A percentile compares a stretch with the other conserved stretches of the same genome.
Conservation (phyloP, 306 rosid genomes). For the Pyrus communis region DNA sequence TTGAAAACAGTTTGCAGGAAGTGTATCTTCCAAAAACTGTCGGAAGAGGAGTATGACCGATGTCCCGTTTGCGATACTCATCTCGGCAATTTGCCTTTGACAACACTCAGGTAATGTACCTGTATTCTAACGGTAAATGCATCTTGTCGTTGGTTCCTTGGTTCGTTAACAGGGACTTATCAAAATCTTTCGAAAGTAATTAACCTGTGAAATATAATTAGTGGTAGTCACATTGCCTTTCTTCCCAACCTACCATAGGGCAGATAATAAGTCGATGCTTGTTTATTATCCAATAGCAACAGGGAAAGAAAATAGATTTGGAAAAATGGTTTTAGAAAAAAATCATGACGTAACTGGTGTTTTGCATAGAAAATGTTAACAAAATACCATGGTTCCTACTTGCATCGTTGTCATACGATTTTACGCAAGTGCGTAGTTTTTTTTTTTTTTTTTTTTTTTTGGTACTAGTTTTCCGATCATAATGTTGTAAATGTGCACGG, state of each 20-base stretch:
- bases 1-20: conserved; percentile 82
- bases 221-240: too few relatives aligned
- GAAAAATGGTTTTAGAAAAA: not conserved
- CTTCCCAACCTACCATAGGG: too few relatives aligned
- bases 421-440: not conserved
- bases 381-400: not conserved
- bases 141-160: too few relatives aligned
- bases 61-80: conserved; percentile 86
- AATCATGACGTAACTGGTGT: not conserved
- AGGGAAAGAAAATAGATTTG: not conserved
- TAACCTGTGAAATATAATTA: too few relatives aligned
- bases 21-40: conserved; percentile 71
- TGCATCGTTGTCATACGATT: not conserved
- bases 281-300: too few relatives aligned
- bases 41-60: conserved; percentile 59
- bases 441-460: not conserved
- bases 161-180: too few relatives aligned
- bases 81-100: conserved; percentile 75
- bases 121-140: too few relatives aligned
- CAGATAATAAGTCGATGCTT: too few relatives aligned
- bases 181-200: too few relatives aligned
- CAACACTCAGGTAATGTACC: conserved; percentile 61
- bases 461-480: not conserved
- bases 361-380: not conserved
- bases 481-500: not conserved